Percentiles rank a stretch among this genome's conserved stretches.
phyloP scores from a whole-genome alignment of 2,329 filamentous ascomycete genomes.

The Rugonectria rugulosa region DNA sequence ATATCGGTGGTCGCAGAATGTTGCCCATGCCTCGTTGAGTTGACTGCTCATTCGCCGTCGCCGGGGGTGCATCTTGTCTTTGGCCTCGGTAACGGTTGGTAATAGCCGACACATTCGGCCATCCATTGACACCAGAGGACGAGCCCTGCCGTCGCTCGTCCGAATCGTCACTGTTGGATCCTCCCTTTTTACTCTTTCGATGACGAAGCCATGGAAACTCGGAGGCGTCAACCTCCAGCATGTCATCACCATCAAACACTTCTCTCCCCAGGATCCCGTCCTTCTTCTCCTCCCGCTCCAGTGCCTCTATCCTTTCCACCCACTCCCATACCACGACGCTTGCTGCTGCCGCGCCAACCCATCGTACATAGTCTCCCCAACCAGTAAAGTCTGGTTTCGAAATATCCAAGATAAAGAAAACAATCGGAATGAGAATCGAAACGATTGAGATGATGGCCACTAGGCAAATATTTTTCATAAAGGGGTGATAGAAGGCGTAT shows the following conservation, averaged over 20 bases:
- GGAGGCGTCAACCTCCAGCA: slow-evolving; percentile 71
- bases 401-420: slow-evolving; percentile 94
- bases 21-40: slow-evolving; percentile 41
- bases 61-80: slow-evolving; percentile 22
- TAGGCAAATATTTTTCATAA: slow-evolving; percentile 88
- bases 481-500: slow-evolving; percentile 87
- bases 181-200: slow-evolving; percentile 46
- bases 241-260: slow-evolving; percentile 93
- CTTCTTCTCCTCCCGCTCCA: slow-evolving; percentile 93
- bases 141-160: slow-evolving; percentile 25
- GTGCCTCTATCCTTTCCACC: slow-evolving; percentile 92
- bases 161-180: slow-evolving; percentile 24
- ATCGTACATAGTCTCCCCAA: slow-evolving; percentile 95
- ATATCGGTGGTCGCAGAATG: slow-evolving; percentile 58
- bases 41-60: slow-evolving; percentile 34
- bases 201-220: slow-evolving; percentile 58
- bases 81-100: slow-evolving; percentile 38
- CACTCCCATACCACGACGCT: slow-evolving; percentile 99
- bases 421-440: slow-evolving; percentile 86
- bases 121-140: slow-evolving; percentile 33
- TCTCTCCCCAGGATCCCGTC: slow-evolving; percentile 91
- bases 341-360: slow-evolving; percentile 93
- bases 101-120: slow-evolving; percentile 39
- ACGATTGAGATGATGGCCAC: slow-evolving; percentile 81
- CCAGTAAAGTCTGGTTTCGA: slow-evolving; percentile 84